phyloP scores from a whole-genome alignment of 768 basidiomycete genomes.

The Sistotremastrum suecicum region DNA sequence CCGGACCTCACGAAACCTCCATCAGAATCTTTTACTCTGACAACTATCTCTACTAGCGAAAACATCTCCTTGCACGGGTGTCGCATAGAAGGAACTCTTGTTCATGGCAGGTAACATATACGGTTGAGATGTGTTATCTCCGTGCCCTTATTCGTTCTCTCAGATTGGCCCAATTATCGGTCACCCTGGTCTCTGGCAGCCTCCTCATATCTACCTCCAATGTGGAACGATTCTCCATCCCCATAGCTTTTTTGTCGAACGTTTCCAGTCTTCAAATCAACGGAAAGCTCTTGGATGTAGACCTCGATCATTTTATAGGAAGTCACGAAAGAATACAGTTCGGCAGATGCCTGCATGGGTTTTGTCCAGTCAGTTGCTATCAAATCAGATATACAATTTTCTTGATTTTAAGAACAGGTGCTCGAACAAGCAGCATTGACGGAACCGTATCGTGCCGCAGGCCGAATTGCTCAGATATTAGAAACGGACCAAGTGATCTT shows the following conservation, averaged over 20 bases:
- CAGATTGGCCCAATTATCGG: slow-evolving; percentile 2
- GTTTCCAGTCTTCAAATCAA: too few species aligned
- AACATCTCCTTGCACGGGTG: slow-evolving; percentile 61
- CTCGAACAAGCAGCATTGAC: too few species aligned
- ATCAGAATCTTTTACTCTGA: slow-evolving; percentile 46
- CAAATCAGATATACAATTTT: too few species aligned
- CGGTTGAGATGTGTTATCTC: not conserved
- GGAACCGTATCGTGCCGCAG: slow-evolving; percentile 17
- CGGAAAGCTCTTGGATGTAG: too few species aligned
- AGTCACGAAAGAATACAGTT: too few species aligned
- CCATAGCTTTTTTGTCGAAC: too few species aligned
- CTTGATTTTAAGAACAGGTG: too few species aligned
- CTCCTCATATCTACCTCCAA: too few species aligned
- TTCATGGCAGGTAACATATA: not conserved
- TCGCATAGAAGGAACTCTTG: slow-evolving; percentile 30
- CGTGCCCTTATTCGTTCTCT: not conserved
- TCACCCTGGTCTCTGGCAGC: not conserved
- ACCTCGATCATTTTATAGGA: too few species aligned
- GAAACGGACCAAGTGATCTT: slow-evolving; percentile 35
- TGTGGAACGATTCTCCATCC: too few species aligned
- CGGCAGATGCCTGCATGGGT: too few species aligned
- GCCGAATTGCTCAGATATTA: slow-evolving; percentile 56
- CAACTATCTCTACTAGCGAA: slow-evolving; percentile 54
- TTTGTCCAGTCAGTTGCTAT: too few species aligned
- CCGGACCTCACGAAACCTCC: slow-evolving; percentile 5